Evolutionary conservation across 441 rosid species (phyloP).

Genomic region (Francoa sonchifolia): DNA sequence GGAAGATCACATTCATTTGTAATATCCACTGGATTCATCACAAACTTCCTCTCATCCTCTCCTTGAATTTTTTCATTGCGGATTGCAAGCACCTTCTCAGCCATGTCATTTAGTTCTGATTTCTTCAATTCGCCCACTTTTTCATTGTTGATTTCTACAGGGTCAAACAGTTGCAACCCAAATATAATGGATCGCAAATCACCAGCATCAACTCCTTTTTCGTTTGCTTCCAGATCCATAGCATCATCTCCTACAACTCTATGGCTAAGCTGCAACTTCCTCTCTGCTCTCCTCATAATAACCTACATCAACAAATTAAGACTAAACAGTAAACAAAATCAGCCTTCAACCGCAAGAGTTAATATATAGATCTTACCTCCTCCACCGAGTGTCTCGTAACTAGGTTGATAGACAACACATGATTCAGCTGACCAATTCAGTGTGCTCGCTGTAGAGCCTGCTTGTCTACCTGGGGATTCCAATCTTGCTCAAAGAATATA

Average conservation of each 20-base stretch:
- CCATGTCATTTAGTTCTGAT: conserved; percentile 46
- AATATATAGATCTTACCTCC: conserved; percentile 38
- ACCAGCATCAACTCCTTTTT: conserved; percentile 30
- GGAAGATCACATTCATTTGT: conserved; percentile 13
- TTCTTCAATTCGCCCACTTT: conserved; percentile 31
- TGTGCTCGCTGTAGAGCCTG: conserved; percentile 86
- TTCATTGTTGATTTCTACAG: conserved; percentile 27
- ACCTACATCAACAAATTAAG: conserved; percentile 32
- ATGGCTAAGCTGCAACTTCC: conserved; percentile 71
- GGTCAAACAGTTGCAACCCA: conserved; percentile 67
- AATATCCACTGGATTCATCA: conserved; percentile 29
- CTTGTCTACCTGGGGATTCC: conserved; percentile 95
- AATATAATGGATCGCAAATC: conserved; percentile 60
- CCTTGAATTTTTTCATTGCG: conserved; percentile 28
- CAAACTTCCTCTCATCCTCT: conserved; percentile 36
- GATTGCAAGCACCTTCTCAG: conserved; percentile 51
- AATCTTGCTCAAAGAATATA: conserved; percentile 87
- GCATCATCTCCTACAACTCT: conserved; percentile 54
- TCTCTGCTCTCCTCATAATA: conserved; percentile 70
- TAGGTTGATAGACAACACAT: conserved; percentile 69
- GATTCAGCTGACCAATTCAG: conserved; percentile 81
- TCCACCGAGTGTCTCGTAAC: conserved; percentile 59
- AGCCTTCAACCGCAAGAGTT: conserved; percentile 1
- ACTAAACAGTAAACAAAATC: neutral
- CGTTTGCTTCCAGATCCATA: conserved; percentile 33